Evolutionary conservation across 2,329 filamentous ascomycete genomes (phyloP), one percentile per base, ranked within the genome.

Genomic region (Cytospora schulzeri): DNA sequence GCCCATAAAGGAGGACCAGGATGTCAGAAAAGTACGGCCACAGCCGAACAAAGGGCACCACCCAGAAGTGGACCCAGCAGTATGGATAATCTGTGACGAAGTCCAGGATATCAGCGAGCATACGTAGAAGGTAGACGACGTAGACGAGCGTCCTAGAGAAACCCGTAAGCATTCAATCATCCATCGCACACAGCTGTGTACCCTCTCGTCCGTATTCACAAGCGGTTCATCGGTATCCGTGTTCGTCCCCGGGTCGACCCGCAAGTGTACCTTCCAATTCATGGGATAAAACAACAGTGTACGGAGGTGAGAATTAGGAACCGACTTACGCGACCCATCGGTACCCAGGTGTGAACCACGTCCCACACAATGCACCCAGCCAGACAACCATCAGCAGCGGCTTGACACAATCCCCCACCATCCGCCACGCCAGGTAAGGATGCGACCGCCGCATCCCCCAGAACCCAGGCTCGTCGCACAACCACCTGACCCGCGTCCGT

Each of bases 211-310:
- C 0, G 78, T 80, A 52, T 75, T 70, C 4, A 73, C 61, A 64
- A 80, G 70, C 7, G 75, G 75, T 59, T 76, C 69, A 14, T 69
- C 64, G 0, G 75, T 78, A 29, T 73, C 71, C n/a, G 70, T 62
- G 59, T 79, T 79, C 8, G 72, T 76, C 26, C 75, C 70, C 53
- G 77, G 74, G 68, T 80, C 74, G 11, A 76, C 71, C 24, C 78
- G 71, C 31, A 72, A n/a, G n/a, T n/a, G n/a, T n/a, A n/a, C n/a
- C n/a, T n/a, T n/a, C n/a, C n/a, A n/a, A n/a, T 8, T 19, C 33
- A 6, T 17, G 17, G 4, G 12, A 14, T 17, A 41, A n/a, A n/a
- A 22, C n/a, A 22, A 14, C 14, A n/a, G n/a, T 45, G 38, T 45
- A 19, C 19, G 14, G n/a, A n/a, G 14, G 19, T 45, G 38, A 17